Evolutionary conservation across 805 yeast genomes (phyloP), one percentile per base, ranked within the genome.

Genomic region (Pichia thaimueangensis): DNA sequence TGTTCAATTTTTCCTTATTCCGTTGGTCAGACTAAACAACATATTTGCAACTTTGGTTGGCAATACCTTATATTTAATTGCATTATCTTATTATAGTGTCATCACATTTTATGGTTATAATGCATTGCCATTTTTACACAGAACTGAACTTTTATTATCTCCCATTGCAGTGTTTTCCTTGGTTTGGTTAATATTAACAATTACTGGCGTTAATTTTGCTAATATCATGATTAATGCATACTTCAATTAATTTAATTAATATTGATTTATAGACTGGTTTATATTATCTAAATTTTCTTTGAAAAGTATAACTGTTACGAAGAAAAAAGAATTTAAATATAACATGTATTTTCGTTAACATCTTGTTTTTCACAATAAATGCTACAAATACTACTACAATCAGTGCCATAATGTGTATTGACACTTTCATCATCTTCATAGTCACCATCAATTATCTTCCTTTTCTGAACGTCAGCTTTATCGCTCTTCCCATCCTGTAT

Each of bases 61-160:
- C 1, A 88, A 89, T 62, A 68, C 86, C 0, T 65, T 88, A 29
- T 89, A 89, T 54, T 73, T 85, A 52, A 75, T 74, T 6, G 82
- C 95, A 23, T 63, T 84, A 37, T 74, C 81, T 16, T 85, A 85
- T 58, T 89, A 89, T 62, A 78, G 79, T 53, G 71, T 85, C 41
- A 74, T 88, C 40, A 82, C 96, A 2, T 88, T 88, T 58, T 78
- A 87, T 55, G 97, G 97, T n/a, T 89, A 84, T 65, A 74, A 86
- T 68, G 69, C 86, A 37, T 70, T 83, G 58, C 88, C 79, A 48
- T 85, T 68, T 57, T 69, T 76, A 68, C 80, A 63, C 61, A 76
- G 71, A 53, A 78, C 86, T 12, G 84, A 82, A 55, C 61, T 72
- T 35, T 63, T 82, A 29, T 60, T 82, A 30, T 60, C 78, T 16